Evolutionary conservation across 2,329 filamentous ascomycete genomes (phyloP).

Genomic region (Colletotrichum sp.): DNA sequence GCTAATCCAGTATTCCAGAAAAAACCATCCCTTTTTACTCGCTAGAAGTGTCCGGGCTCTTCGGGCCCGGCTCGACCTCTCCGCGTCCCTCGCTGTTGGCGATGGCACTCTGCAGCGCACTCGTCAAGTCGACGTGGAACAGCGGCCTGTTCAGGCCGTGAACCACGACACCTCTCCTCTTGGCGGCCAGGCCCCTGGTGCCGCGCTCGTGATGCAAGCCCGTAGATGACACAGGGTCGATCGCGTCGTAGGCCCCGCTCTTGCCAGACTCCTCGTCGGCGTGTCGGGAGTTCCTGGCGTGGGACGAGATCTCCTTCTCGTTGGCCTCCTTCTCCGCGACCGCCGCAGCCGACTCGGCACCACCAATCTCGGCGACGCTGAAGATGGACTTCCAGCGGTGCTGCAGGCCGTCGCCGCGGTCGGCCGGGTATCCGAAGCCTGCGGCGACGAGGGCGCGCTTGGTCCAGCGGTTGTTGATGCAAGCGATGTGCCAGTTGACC

Average conservation of each 20-base stretch:
- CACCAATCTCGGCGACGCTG: conserved; percentile 85
- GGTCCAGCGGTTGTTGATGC: conserved; percentile 92
- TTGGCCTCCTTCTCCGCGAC: conserved; percentile 69
- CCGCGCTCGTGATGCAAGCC: not conserved
- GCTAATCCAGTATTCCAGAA: conserved; percentile 5
- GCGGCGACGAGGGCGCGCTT: conserved; percentile 87
- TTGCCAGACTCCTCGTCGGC: conserved; percentile 43
- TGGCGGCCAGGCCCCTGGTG: conserved; percentile 39
- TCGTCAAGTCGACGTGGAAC: conserved; percentile 93
- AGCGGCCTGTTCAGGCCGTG: conserved; percentile 88
- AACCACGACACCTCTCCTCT: conserved; percentile 67
- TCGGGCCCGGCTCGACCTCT: not conserved
- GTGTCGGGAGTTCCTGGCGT: conserved; percentile 1
- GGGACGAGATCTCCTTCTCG: conserved; percentile 34
- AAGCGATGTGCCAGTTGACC: conserved; percentile 97
- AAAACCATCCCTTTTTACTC: not conserved
- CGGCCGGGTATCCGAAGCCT: conserved; percentile 83
- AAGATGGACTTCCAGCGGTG: conserved; percentile 94
- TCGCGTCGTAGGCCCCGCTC: conserved; percentile 31
- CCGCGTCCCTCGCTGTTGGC: conserved; percentile 71
- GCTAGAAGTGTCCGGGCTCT: conserved; percentile 5
- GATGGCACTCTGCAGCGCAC: conserved; percentile 85
- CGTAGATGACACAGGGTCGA: conserved; percentile 29
- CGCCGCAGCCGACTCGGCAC: conserved; percentile 71
- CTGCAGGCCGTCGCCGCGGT: conserved; percentile 50